Conservation (phyloP, 352 stramenopile genomes). For the Pythium dissotocum region DNA sequence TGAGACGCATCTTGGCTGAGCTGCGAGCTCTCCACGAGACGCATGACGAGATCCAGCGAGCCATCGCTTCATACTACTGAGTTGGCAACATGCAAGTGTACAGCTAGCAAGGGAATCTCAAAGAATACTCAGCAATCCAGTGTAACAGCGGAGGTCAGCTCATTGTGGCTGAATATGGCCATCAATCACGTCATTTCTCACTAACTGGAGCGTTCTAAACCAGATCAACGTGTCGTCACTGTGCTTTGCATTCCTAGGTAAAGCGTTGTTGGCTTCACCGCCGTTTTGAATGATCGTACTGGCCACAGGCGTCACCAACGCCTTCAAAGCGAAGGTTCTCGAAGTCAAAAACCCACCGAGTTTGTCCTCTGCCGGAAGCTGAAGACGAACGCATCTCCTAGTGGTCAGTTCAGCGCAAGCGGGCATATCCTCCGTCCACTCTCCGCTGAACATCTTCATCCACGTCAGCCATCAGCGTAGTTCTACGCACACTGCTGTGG, state of each 20-base stretch:
- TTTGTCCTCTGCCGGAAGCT: neutral
- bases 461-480: neutral
- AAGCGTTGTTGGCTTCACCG: neutral
- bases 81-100: neutral
- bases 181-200: neutral
- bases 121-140: no score
- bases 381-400: neutral
- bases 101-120: neutral
- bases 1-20: slow-evolving; percentile 44
- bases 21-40: slow-evolving; percentile 41
- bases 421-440: neutral
- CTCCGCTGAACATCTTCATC: neutral
- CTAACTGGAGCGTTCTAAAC: neutral
- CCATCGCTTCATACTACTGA: neutral
- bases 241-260: neutral
- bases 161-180: neutral
- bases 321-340: neutral
- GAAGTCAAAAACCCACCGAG: neutral
- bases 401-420: neutral
- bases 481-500: no score
- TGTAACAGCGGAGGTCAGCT: neutral
- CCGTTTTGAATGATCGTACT: neutral
- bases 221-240: neutral
- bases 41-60: slow-evolving; percentile 38
- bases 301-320: neutral